These are phyloP conservation scores for Colletotrichum orchidophilum DNA, from an alignment of 2,329 filamentous ascomycete species.

Conservation along the genomic window DNA sequence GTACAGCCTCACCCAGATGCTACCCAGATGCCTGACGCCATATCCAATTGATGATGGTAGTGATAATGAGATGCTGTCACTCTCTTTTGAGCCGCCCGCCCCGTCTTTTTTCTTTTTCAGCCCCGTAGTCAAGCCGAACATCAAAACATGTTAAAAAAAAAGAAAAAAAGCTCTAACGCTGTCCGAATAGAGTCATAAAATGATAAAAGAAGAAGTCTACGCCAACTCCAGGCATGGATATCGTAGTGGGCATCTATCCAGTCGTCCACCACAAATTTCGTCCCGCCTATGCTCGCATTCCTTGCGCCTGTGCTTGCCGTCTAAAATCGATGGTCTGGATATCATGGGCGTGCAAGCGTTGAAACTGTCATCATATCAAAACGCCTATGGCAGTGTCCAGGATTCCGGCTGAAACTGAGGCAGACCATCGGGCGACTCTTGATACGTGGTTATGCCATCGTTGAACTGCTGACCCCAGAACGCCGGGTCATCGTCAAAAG, in stretches of 20 bases:
- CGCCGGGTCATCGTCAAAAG: slow-evolving; percentile 60
- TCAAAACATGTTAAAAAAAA: neutral
- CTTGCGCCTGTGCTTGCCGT: slow-evolving; percentile 32
- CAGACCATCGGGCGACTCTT: slow-evolving; percentile 42
- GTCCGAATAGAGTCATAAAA: neutral
- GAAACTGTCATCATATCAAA: slow-evolving; percentile 10
- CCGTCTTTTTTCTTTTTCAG: slow-evolving; percentile 28
- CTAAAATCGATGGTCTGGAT: slow-evolving; percentile 29
- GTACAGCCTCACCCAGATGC: slow-evolving; percentile 19
- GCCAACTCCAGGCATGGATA: slow-evolving; percentile 20
- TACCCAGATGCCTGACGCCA: slow-evolving; percentile 23
- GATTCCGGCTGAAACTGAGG: slow-evolving; percentile 23
- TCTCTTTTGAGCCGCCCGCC: slow-evolving; percentile 20
- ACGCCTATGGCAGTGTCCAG: slow-evolving; percentile 28
- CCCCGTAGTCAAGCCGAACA: neutral
- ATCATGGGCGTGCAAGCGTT: slow-evolving; percentile 24
- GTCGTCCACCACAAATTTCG: slow-evolving; percentile 1
- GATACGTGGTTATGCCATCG: slow-evolving; percentile 40
- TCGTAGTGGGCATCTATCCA: neutral
- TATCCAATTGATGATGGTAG: slow-evolving; percentile 10
- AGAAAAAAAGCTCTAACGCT: neutral
- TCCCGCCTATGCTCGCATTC: slow-evolving; percentile 17
- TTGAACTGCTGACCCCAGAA: slow-evolving; percentile 61
- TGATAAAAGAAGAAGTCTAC: neutral
- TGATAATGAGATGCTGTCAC: slow-evolving; percentile 28